A percentile compares a stretch with the other conserved stretches of the same genome.
phyloP scores from a whole-genome alignment of 169 alveolate genomes.

The Condylostoma magnum region DNA sequence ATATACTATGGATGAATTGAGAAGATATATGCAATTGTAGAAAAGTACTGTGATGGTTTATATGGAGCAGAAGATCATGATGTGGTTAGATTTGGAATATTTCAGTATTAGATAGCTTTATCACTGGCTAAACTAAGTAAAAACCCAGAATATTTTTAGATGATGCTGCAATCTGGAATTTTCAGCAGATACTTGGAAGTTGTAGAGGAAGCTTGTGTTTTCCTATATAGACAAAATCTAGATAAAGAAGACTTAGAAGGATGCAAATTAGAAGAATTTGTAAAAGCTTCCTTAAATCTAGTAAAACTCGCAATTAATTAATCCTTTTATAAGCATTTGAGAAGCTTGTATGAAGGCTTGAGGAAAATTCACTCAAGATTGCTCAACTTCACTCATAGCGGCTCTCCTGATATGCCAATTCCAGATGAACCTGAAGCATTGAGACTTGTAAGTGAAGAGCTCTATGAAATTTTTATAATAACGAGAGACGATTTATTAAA shows the following conservation, averaged over 20 bases:
- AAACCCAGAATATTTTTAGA: neutral
- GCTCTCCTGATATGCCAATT: neutral
- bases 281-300: neutral
- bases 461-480: neutral
- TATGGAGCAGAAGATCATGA: neutral
- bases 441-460: neutral
- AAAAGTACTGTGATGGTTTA: conserved; percentile 4
- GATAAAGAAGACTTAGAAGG: conserved; percentile 19
- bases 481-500: too few relatives aligned
- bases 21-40: neutral
- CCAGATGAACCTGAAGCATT: conserved; percentile 25
- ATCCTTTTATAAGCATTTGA: conserved; percentile 7
- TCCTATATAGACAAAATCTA: neutral
- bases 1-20: neutral
- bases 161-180: neutral
- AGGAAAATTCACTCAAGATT: neutral
- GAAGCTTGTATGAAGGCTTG: neutral
- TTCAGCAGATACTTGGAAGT: neutral
- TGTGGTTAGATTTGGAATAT: conserved; percentile 1
- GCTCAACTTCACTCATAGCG: neutral
- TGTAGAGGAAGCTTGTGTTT: neutral
- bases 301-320: neutral
- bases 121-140: conserved; percentile 2
- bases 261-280: neutral
- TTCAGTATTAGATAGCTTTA: neutral